Base-by-base conservation (phyloP, 108 stramenopile species). In the Fragilaria radians region DNA sequence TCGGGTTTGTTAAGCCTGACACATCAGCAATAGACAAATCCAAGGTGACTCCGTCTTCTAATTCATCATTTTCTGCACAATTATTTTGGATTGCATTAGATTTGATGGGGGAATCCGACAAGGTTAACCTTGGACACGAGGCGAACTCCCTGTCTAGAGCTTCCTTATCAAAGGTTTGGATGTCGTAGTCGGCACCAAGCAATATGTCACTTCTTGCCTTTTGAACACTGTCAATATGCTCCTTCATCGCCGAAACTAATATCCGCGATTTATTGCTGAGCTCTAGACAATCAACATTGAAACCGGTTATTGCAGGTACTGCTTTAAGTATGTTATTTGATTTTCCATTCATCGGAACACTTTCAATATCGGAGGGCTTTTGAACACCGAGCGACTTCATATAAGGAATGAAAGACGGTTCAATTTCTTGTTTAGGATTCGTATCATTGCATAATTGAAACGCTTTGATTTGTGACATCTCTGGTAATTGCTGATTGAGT, bases 21-120 rank as follows among this genome's bases (percentile, higher is more conserved):
- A 63, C 52, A 18, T 63, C 63, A 24, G 53, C 51, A 36, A 54
- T 54, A 23, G 52, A 52, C 22, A 52, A 28, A 45, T 52, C 51
- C 17, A 63, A 36, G 2, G 63, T 63, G 5, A 63, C 63, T 9
- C 63, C 63, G 42, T 63, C 63, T n/a, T 46, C 42, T 28, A 27
- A 59, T 19, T 19, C 49, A 4, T 48, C 59, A 7, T 32, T 57
- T 30, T 57, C 32, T n/a, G 55, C n/a, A 19, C 55, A 32, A 34
- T 27, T 57, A 30, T 21, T 32, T 7, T 42, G 14, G 14, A 42
- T 42, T 14, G 36, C 36, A 7, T 42, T 14, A 11, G 36, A 42
- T 42, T 42, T 42, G 7, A 42, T 42, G 7, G 36, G 36, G 7
- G n/a, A 11, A 11, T 14, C 36, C 14, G 7, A 42, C 36, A 42